Percentiles rank a stretch among this genome's conserved stretches.
phyloP scores from a whole-genome alignment of 108 stramenopile genomes.

The Skeletonema menzelii region DNA sequence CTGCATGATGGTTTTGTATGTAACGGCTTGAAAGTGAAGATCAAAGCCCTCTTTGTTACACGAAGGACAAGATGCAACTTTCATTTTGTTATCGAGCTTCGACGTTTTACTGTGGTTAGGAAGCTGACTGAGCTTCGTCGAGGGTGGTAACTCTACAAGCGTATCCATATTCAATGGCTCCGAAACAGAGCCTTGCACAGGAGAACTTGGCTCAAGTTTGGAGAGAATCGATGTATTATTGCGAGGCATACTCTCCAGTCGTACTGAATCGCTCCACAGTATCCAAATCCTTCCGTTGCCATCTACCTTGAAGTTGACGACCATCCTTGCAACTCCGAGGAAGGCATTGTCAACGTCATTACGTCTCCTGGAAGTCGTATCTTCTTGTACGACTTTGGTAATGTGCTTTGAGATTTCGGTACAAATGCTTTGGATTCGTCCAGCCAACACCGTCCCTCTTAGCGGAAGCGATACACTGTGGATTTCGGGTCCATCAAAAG shows the following conservation, averaged over 20 bases:
- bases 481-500: constrained; percentile 86
- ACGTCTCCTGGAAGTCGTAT: constrained; percentile 8
- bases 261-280: constrained; percentile 48
- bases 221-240: constrained; percentile 6
- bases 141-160: constrained; percentile 58
- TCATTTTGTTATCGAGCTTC: constrained; percentile 41
- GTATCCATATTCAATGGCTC: constrained; percentile 62
- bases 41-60: constrained; percentile 41
- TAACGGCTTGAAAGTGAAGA: constrained; percentile 61
- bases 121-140: constrained; percentile 57
- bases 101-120: constrained; percentile 49
- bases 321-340: constrained; percentile 61
- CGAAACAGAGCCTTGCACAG: neutral
- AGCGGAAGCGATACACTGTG: constrained; percentile 68
- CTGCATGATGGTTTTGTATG: constrained; percentile 77
- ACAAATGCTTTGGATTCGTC: constrained; percentile 66
- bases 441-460: constrained; percentile 65
- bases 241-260: constrained; percentile 21
- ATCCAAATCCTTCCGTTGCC: constrained; percentile 67
- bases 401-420: constrained; percentile 76
- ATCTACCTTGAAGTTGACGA: constrained; percentile 86
- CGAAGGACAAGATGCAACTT: constrained; percentile 55
- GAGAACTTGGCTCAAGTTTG: neutral
- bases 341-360: constrained; percentile 1
- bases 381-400: constrained; percentile 39